Evolutionary conservation across 2,329 filamentous ascomycete genomes (phyloP).

Genomic region (Pseudogymnoascus sp.): DNA sequence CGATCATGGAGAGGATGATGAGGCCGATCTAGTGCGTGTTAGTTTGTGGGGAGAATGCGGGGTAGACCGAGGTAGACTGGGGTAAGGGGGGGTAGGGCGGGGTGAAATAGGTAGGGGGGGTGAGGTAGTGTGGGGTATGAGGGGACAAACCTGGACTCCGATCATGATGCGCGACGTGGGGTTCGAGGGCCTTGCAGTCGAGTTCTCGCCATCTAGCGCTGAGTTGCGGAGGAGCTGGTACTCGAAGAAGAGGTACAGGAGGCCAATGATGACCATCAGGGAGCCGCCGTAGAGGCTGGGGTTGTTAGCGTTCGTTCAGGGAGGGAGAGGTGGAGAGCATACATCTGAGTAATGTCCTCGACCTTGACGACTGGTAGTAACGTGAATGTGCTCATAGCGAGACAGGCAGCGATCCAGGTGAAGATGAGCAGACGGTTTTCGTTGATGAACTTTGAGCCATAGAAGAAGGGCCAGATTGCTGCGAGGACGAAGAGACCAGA

Average conservation of each 20-base stretch:
- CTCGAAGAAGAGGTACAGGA: constrained; percentile 75
- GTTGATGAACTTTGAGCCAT: constrained; percentile 65
- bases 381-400: constrained; percentile 85
- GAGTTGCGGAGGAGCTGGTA: constrained; percentile 35
- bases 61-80: not conserved
- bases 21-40: constrained; percentile 56
- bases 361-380: constrained; percentile 78
- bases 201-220: constrained; percentile 19
- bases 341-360: constrained; percentile 72
- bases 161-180: constrained; percentile 51
- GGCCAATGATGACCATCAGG: constrained; percentile 68
- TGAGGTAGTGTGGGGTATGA: constrained; percentile 5
- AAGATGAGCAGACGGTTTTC: constrained; percentile 55
- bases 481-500: constrained; percentile 72
- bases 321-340: constrained; percentile 28
- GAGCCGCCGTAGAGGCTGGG: constrained; percentile 63
- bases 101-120: not conserved
- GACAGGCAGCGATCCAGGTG: constrained; percentile 70
- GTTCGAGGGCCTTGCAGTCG: constrained; percentile 33
- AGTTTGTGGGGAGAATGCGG: constrained; percentile 9
- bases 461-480: constrained; percentile 67
- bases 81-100: not conserved
- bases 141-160: constrained; percentile 50
- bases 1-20: constrained; percentile 70
- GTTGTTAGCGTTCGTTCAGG: constrained; percentile 1